Conservation (phyloP, 768 basidiomycete species). For the Holtermannia corniformis region DNA sequence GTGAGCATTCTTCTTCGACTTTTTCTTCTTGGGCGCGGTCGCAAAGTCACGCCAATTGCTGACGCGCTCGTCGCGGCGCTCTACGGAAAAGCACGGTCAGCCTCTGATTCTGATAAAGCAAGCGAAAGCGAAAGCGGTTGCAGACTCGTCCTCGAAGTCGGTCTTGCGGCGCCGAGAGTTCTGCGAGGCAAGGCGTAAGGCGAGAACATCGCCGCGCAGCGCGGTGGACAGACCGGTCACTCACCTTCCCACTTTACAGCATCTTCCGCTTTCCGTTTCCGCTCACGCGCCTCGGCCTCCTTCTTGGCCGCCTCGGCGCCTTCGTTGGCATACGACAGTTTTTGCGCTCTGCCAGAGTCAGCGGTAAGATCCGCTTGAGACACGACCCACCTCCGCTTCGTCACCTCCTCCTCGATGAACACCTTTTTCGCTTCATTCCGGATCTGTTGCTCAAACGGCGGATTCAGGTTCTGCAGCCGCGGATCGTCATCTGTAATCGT, state of each 20-base stretch:
- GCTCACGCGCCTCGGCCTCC: conserved; percentile 27
- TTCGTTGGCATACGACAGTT: conserved; percentile 38
- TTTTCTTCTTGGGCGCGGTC: conserved; percentile 21
- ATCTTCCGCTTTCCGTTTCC: conserved; percentile 38
- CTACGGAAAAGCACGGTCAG: conserved; percentile 8
- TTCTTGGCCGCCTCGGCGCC: conserved; percentile 38
- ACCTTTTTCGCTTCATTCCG: conserved; percentile 35
- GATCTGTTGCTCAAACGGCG: conserved; percentile 32
- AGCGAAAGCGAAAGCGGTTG: conserved; percentile 4
- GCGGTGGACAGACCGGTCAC: neutral
- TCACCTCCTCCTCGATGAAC: conserved; percentile 37
- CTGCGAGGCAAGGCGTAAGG: neutral
- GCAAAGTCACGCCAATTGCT: conserved; percentile 34
- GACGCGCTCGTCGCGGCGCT: conserved; percentile 37
- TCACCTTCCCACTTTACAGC: conserved; percentile 40
- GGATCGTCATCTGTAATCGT: conserved; percentile 34
- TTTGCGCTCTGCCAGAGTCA: conserved; percentile 37
- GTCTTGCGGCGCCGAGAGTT: neutral
- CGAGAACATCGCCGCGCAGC: neutral
- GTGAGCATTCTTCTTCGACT: conserved; percentile 36
- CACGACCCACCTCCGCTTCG: conserved; percentile 25
- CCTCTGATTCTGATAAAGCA: neutral
- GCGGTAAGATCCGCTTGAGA: conserved; percentile 2
- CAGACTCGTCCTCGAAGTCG: neutral
- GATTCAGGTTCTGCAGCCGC: conserved; percentile 24